Evolutionary conservation across 2,329 filamentous ascomycete species (phyloP).

Genomic region (Erysiphe pulchra): DNA sequence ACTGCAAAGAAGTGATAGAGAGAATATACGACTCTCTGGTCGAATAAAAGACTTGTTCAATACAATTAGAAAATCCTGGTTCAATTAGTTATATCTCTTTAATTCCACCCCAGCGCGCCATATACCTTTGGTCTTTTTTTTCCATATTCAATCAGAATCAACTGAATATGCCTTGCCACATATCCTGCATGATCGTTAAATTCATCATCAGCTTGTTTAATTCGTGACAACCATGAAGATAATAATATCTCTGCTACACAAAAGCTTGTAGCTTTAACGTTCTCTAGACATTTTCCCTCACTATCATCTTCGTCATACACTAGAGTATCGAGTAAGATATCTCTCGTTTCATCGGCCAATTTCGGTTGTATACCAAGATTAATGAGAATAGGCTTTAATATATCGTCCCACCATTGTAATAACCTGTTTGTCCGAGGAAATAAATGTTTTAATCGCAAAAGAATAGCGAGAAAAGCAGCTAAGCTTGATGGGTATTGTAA

Average conservation of each 20-base stretch:
- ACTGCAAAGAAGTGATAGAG: slow-evolving; percentile 40
- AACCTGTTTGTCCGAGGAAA: slow-evolving; percentile 36
- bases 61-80: slow-evolving; percentile 36
- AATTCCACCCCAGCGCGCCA: neutral
- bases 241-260: slow-evolving; percentile 31
- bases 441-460: slow-evolving; percentile 36
- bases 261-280: slow-evolving; percentile 18
- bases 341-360: slow-evolving; percentile 35
- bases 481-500: slow-evolving; percentile 27
- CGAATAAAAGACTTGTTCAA: slow-evolving; percentile 41
- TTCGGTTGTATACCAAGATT: slow-evolving; percentile 33
- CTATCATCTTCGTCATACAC: slow-evolving; percentile 30
- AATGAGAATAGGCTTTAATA: slow-evolving; percentile 29
- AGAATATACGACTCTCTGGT: slow-evolving; percentile 34
- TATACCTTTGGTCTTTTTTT: slow-evolving; percentile 38
- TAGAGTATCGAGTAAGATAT: slow-evolving; percentile 37
- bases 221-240: slow-evolving; percentile 27
- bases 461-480: slow-evolving; percentile 40
- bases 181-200: slow-evolving; percentile 19
- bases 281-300: slow-evolving; percentile 20
- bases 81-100: slow-evolving; percentile 5
- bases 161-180: slow-evolving; percentile 20
- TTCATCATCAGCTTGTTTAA: slow-evolving; percentile 15
- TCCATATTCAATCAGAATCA: slow-evolving; percentile 20
- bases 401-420: slow-evolving; percentile 45